Percentiles rank a stretch among this genome's conserved stretches.
Evolutionary conservation across 371 early-diverging fungal genomes (phyloP).

Genomic region (Mortierella sp.): DNA sequence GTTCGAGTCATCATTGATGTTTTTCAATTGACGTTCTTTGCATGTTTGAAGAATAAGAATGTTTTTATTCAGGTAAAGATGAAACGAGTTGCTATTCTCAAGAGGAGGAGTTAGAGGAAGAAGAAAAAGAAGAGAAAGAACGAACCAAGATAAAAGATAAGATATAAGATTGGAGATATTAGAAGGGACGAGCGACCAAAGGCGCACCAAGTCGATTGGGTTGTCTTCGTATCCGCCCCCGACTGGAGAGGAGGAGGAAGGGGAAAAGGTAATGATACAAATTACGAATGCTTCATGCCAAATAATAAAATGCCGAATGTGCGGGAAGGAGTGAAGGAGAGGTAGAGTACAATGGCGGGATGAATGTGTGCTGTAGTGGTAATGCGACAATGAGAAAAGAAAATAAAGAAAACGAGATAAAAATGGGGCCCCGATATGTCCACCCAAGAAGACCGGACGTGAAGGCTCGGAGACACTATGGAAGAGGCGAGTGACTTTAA

Average conservation of each 20-base stretch:
- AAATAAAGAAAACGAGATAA: slow-evolving; percentile 2
- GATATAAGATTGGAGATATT: neutral
- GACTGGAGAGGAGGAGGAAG: neutral
- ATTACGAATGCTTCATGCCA: slow-evolving; percentile 2
- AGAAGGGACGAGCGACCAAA: neutral
- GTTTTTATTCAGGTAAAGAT: neutral
- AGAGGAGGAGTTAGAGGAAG: neutral
- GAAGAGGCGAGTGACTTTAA: no score
- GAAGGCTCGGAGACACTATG: no score
- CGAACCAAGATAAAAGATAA: neutral
- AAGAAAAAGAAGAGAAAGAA: neutral
- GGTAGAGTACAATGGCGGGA: neutral
- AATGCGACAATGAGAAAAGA: neutral
- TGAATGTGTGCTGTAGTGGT: neutral
- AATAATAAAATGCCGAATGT: neutral
- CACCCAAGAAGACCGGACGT: no score
- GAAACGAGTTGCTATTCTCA: neutral
- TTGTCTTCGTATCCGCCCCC: neutral
- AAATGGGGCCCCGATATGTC: no score
- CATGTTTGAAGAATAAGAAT: neutral
- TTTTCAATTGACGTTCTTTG: no score
- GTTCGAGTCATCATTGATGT: no score
- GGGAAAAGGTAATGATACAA: neutral
- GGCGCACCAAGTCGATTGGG: neutral
- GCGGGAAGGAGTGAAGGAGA: neutral